Evolutionary conservation across 2,329 filamentous ascomycete genomes (phyloP), one percentile per base, ranked within the genome.

Genomic region (Curvularia hawaiiensis): DNA sequence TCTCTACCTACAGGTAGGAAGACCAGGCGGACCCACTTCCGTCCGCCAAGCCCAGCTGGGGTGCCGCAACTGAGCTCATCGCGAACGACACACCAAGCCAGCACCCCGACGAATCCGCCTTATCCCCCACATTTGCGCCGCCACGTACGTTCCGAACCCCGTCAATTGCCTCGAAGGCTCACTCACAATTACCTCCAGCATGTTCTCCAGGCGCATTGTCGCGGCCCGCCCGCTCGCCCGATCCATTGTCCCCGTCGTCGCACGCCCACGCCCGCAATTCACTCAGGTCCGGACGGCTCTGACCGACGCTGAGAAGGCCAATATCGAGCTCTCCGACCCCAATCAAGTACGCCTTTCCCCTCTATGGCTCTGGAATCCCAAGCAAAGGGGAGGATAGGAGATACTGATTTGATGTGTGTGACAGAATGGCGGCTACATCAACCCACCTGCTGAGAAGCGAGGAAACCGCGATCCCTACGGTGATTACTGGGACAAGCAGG

Each of bases 401-500:
- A 30, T 46, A 55, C 68, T 71, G 56, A 70, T 58, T 10, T 44
- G 24, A 44, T 44, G 26, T 44, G 14, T 44, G 14, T 14, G n/a
- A 20, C 49, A 93, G 90, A 96, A 93, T 78, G 91, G 91, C 73
- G 90, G 89, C 77, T 95, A 92, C 78, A 84, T 90, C 73, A 92
- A 93, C 79, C 90, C 91, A 57, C 86, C 88, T 14, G 79, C 84
- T 53, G 82, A 94, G 79, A 97, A 97, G 84, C 90, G 94, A 68
- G 89, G 92, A 78, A 90, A 92, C 81, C 91, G 95, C 76, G 95
- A 98, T 78, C 95, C 96, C 35, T 86, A 98, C 77, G 94, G 79
- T 74, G 88, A 91, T 75, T 99, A 92, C 92, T 98, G 92, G 91
- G 94, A 99, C 80, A 90, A 92, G 78, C 95, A 99, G 81, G 95